Evolutionary conservation across 768 basidiomycete species (phyloP), one percentile per base, ranked within the genome.

Genomic region (Mycena sanguinolenta): DNA sequence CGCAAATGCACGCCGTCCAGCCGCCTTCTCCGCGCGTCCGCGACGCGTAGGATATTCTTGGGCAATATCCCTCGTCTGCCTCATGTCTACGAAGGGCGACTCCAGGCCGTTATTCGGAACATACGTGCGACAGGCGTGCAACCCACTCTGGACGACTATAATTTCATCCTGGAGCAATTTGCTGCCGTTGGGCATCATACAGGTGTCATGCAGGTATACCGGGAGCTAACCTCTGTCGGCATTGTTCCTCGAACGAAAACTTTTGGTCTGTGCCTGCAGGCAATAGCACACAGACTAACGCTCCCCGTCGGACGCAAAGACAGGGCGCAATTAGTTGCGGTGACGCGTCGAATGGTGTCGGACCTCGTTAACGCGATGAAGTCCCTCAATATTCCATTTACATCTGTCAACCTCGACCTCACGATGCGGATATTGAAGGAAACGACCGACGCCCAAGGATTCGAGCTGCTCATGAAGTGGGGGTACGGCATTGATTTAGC

Each of bases 401-500:
- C 89, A 1, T 82, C 91, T 16, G 82, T 84, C 65, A 89, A 89
- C 72, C 82, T 94, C 70, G 94, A 95, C 79, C 81, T 94, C 63
- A 84, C 84, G 2, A 81, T 92, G 52, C 90, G 92, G 23, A 86
- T 95, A 70, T 81, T 94, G 73, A 92, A 90, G 80, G 89, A 90
- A 69, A 89, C 89, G 0, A 76, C 87, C 58, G 89, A 92, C 77
- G 76, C 82, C 65, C 82, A 86, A 34, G 82, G 83, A 0, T 92
- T 93, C 76, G 85, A 90, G 60, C 75, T 81, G 30, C 82, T 95
- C 28, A 80, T 95, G 83, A 90, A 87, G 73, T 81, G 87, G 74
- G 89, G 87, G 39, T 96, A 95, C 78, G 94, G 91, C 0, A 86
- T 96, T 65, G 95, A 96, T 79, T 78, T 95, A 55, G 83, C 87